Evolutionary conservation across 768 basidiomycete species (phyloP), one percentile per base, ranked within the genome.

Genomic region (Amanita exitialis): DNA sequence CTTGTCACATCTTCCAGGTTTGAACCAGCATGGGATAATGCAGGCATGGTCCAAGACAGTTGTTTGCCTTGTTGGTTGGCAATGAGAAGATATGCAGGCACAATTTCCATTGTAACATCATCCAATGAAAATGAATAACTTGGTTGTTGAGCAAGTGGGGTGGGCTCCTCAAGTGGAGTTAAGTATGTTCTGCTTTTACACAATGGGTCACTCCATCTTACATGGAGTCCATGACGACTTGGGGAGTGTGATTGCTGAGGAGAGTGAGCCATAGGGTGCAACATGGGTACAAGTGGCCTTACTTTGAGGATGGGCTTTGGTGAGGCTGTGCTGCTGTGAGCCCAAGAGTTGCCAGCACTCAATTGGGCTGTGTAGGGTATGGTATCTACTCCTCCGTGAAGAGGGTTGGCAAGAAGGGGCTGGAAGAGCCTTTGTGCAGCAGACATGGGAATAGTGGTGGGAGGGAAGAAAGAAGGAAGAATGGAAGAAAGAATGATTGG

Each of bases 191-290:
- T 28, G 21, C 37, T 18, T 8, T 37, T 6, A n/a, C 21, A 37
- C 8, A 49, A 16, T 9, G 47, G 47, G 3, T 49, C 47, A 37
- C 47, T 49, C 47, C 47, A 49, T 49, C 47, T 49, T 35, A 49
- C 47, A 49, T 49, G 47, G 35, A 23, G 47, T 27, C 18, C 35
- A 35, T 15, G 23, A 9, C 0, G 16, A 8, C n/a, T 5, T 30
- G 12, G n/a, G 8, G 43, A 9, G 18, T 30, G 16, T 18, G 36
- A 13, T 23, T 36, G 13, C 37, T 50, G 49, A 8, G 16, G 3
- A 18, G 27, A 42, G 27, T 39, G 23, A 12, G 25, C 23, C 15
- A 12, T 21, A 34, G 41, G 10, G 15, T 21, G 5, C 13, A 23
- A 7, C 6, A 30, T 25, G 23, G 21, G 13, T 32, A 32, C 8